A percentile compares a stretch with the other conserved stretches of the same genome.
Evolutionary conservation across 176 grass and related monocot genomes (phyloP).

Genomic region (Phoenix roebelenii): DNA sequence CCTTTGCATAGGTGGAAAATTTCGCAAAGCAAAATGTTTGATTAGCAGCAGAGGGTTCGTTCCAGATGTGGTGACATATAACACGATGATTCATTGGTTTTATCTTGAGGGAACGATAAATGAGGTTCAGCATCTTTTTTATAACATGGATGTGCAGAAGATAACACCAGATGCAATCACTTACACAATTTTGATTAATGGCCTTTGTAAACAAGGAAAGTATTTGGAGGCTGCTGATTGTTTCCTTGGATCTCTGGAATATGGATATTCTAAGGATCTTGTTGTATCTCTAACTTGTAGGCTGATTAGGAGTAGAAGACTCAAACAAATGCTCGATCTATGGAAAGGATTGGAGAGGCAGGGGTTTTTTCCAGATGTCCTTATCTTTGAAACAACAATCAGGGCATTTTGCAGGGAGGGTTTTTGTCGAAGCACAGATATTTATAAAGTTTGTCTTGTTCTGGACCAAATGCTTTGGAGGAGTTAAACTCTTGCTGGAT

Average conservation of each 20-base stretch:
- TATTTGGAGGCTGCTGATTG: constrained; percentile 34
- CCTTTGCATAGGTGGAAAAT: constrained; percentile 44
- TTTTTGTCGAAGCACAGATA: constrained; percentile 33
- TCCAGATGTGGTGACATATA: constrained; percentile 71
- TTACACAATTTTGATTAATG: constrained; percentile 45
- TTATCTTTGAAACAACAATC: constrained; percentile 39
- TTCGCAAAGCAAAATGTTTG: constrained; percentile 25
- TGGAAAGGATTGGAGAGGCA: constrained; percentile 30
- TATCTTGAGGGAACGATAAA: constrained; percentile 23
- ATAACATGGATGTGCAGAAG: constrained; percentile 24
- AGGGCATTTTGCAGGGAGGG: constrained; percentile 43
- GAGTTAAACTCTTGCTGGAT: constrained; percentile 18
- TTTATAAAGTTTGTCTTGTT: constrained; percentile 32
- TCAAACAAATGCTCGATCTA: constrained; percentile 28
- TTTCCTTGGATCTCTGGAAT: constrained; percentile 39
- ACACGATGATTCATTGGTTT: constrained; percentile 70
- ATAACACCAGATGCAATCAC: constrained; percentile 58
- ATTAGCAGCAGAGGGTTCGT: constrained; percentile 34
- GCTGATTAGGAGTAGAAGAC: constrained; percentile 36
- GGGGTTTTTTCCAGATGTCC: constrained; percentile 24
- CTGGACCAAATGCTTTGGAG: constrained; percentile 52
- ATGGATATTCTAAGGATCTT: constrained; percentile 36
- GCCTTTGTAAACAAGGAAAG: constrained; percentile 36
- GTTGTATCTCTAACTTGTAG: constrained; percentile 37
- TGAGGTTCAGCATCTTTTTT: constrained; percentile 24